Evolutionary conservation across 306 rosid genomes (phyloP).

Genomic region (Lathyrus aphaca): DNA sequence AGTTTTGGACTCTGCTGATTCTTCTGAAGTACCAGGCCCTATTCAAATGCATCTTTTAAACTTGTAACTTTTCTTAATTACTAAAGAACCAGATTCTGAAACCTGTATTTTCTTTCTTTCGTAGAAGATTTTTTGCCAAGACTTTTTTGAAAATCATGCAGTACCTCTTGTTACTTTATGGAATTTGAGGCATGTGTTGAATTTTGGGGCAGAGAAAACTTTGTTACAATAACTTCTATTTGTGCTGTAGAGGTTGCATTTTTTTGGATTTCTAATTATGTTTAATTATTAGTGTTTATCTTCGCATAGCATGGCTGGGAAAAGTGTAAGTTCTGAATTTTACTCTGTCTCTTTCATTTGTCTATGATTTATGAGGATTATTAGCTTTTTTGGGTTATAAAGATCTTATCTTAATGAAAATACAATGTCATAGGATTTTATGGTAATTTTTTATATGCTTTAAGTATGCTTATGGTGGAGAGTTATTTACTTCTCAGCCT

Average conservation of each 20-base stretch:
- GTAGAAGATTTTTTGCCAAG: conserved; percentile 33
- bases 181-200: conserved; percentile 44
- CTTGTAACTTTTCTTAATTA: conserved; percentile 48
- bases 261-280: neutral
- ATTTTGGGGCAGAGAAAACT: conserved; percentile 57
- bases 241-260: conserved; percentile 39
- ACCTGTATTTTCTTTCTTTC: conserved; percentile 48
- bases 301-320: conserved; percentile 21
- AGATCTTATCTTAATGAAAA: neutral
- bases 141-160: conserved; percentile 44
- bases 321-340: conserved; percentile 7
- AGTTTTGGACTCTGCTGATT: conserved; percentile 81
- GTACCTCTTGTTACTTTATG: conserved; percentile 42
- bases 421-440: conserved; percentile 1
- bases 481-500: neutral
- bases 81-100: conserved; percentile 58
- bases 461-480: neutral
- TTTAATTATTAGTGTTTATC: conserved; percentile 11
- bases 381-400: neutral
- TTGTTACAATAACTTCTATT: conserved; percentile 41
- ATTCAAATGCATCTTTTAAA: conserved; percentile 76
- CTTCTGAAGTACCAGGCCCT: conserved; percentile 79
- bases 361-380: conserved; percentile 20
- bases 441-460: neutral
- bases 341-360: neutral